phyloP scores from a whole-genome alignment of 352 stramenopile genomes.

The Aphanomyces cochlioides region DNA sequence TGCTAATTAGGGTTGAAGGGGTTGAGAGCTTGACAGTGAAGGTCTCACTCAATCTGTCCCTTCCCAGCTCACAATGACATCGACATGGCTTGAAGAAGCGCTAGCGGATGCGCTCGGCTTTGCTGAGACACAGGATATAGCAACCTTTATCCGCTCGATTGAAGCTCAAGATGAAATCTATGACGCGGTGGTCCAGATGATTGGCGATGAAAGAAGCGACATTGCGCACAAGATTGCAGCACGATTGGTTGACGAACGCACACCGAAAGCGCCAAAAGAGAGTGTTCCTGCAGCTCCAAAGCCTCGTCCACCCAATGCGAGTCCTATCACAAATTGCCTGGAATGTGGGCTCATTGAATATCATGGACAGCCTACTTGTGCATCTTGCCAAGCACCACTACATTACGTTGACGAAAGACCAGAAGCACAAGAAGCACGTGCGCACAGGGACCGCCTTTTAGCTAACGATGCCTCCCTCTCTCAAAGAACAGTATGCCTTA shows the following conservation, averaged over 20 bases:
- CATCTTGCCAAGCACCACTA: constrained; percentile 11
- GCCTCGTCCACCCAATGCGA: background rate
- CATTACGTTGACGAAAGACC: constrained; percentile 24
- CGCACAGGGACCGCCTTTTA: constrained; percentile 26
- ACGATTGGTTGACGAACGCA: constrained; percentile 14
- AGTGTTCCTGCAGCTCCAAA: background rate
- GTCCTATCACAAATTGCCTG: constrained; percentile 26
- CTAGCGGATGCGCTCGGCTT: constrained; percentile 26
- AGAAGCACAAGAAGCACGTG: constrained; percentile 11
- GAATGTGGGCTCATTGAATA: constrained; percentile 26
- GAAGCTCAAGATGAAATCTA: constrained; percentile 17
- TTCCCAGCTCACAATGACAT: too few species aligned
- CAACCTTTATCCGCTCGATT: constrained; percentile 18
- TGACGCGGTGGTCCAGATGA: constrained; percentile 26
- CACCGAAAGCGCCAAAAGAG: too few species aligned
- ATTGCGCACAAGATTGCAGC: constrained; percentile 3
- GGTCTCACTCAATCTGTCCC: too few species aligned
- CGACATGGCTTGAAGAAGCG: constrained; percentile 10
- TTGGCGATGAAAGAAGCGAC: constrained; percentile 25
- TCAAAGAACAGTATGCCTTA: constrained; percentile 22
- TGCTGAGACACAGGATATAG: constrained; percentile 28
- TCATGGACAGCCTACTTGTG: background rate
- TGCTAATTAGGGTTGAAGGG: too few species aligned
- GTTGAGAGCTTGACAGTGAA: too few species aligned
- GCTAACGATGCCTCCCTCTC: constrained; percentile 26